Percentiles rank a stretch among this genome's conserved stretches.
phyloP scores from a whole-genome alignment of 345 rosid genomes.

The Hibiscus trionum region DNA sequence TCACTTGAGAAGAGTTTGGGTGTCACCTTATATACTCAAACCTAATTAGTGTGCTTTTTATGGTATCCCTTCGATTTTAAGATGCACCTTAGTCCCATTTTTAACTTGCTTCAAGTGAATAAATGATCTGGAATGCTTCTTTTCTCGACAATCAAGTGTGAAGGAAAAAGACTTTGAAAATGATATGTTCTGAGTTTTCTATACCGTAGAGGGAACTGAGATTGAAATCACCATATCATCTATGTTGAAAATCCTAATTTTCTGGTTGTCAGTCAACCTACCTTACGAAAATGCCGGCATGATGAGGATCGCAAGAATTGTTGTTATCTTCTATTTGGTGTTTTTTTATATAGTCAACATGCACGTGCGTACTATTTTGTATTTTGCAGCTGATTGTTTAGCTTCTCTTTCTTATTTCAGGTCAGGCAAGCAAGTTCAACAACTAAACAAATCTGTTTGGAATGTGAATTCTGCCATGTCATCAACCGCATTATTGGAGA shows the following conservation, averaged over 20 bases:
- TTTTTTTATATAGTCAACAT: background rate
- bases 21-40: background rate
- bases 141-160: background rate
- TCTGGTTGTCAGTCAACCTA: no score
- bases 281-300: no score
- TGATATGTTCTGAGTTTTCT: no score
- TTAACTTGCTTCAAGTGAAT: background rate
- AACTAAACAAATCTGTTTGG: conserved; percentile 73
- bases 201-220: no score
- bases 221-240: no score
- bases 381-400: background rate
- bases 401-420: conserved; percentile 36
- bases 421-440: conserved; percentile 79
- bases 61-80: background rate
- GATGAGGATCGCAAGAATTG: no score
- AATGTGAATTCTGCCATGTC: conserved; percentile 56
- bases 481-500: conserved; percentile 69
- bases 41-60: background rate
- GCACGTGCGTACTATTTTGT: background rate
- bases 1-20: background rate
- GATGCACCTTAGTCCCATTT: background rate
- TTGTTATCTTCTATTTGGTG: conserved; percentile 1
- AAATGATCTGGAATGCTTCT: background rate
- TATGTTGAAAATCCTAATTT: no score
- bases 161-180: background rate